Percentiles rank a stretch among this genome's conserved stretches.
Conservation (phyloP, 2,329 filamentous ascomycete genomes). For the Fusarium avenaceum region DNA sequence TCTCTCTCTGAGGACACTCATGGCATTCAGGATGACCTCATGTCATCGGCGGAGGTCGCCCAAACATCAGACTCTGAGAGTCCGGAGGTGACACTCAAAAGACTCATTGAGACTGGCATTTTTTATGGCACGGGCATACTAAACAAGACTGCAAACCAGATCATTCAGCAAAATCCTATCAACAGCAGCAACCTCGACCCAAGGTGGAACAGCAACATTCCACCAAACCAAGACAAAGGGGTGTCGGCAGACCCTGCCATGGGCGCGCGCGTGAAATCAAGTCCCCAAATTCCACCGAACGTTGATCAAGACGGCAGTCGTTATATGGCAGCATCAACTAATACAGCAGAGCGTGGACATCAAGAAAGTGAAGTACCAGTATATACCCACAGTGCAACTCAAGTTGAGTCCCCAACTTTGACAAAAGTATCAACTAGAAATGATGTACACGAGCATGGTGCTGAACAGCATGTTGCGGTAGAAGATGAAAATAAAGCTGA, state of each 20-base stretch:
- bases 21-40: not conserved
- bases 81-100: slow-evolving; percentile 15
- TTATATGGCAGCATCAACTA: not conserved
- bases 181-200: not conserved
- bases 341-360: not conserved
- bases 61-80: not conserved
- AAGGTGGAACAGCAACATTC: not conserved
- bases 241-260: slow-evolving; percentile 33
- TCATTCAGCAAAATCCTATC: not conserved
- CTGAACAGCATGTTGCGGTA: not conserved
- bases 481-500: not conserved
- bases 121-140: slow-evolving; percentile 33
- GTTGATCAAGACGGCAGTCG: not conserved
- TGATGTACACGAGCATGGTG: not conserved
- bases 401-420: not conserved
- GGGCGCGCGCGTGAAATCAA: not conserved
- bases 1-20: not conserved
- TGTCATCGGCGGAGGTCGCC: not conserved
- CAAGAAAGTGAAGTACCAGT: not conserved
- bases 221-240: slow-evolving; percentile 41
- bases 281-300: not conserved
- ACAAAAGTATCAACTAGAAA: not conserved
- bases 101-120: slow-evolving; percentile 39
- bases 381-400: not conserved
- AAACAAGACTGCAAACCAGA: not conserved